These are phyloP conservation scores for Venturia pyrina DNA, from an alignment of 2,329 filamentous ascomycete genomes.

Conservation along the genomic window DNA sequence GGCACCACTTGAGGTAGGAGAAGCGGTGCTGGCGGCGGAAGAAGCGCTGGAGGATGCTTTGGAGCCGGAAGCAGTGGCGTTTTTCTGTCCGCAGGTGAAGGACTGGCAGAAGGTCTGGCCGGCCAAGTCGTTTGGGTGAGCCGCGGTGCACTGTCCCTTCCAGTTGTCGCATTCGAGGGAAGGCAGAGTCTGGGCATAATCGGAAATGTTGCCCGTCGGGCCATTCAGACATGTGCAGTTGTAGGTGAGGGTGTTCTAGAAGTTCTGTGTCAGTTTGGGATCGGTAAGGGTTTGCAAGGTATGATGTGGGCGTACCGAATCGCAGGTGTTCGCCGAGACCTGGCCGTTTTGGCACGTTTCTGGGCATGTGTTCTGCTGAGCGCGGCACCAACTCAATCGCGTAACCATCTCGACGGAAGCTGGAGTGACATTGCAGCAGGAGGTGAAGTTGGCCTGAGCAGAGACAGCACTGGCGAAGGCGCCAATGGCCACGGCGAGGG, in stretches of 20 bases:
- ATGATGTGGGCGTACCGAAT: constrained; percentile 37
- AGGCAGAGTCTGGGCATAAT: constrained; percentile 49
- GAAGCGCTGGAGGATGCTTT: constrained; percentile 22
- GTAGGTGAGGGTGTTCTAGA: constrained; percentile 42
- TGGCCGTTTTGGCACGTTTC: constrained; percentile 44
- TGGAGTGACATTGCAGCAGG: constrained; percentile 33
- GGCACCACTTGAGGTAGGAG: constrained; percentile 20
- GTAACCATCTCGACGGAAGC: constrained; percentile 26
- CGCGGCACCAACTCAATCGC: constrained; percentile 45
- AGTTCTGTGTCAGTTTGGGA: constrained; percentile 11
- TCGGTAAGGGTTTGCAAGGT: neutral
- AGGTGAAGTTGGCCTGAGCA: constrained; percentile 30
- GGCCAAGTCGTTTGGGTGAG: constrained; percentile 27
- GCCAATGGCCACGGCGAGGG: constrained; percentile 35
- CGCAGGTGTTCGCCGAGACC: constrained; percentile 43
- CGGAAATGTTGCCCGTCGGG: constrained; percentile 42
- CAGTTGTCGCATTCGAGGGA: constrained; percentile 49
- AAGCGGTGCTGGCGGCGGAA: constrained; percentile 16
- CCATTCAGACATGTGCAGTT: constrained; percentile 49
- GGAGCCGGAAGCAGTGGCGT: constrained; percentile 26
- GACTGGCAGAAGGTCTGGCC: constrained; percentile 37
- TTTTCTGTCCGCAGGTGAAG: constrained; percentile 43
- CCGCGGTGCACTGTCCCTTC: constrained; percentile 32
- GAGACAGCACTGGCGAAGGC: constrained; percentile 35
- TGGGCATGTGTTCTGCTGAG: constrained; percentile 50